Evolutionary conservation across 306 rosid species (phyloP).

Genomic region (Vigna trinervia): DNA sequence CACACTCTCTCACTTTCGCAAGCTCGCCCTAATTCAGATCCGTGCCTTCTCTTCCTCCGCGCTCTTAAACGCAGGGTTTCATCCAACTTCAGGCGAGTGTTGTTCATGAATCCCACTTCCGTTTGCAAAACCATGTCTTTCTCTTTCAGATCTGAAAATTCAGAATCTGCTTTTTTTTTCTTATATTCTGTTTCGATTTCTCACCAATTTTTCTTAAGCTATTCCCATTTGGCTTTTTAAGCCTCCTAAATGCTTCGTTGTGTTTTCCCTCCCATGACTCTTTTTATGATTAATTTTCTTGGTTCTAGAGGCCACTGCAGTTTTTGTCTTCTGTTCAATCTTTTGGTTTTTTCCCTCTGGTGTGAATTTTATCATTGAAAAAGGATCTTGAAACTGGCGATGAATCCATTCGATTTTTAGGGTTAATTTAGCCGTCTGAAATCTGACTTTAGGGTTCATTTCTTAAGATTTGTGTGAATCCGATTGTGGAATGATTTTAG

Average conservation of each 20-base stretch:
- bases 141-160: constrained; percentile 30
- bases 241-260: neutral
- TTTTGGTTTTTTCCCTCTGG: neutral
- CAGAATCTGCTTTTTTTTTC: neutral
- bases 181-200: neutral
- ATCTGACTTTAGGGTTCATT: neutral
- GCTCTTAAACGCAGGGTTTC: neutral
- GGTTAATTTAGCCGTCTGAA: neutral
- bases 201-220: neutral
- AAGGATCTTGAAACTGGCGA: neutral
- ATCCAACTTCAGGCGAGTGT: constrained; percentile 27
- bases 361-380: neutral
- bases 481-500: neutral
- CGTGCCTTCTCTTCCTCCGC: constrained; percentile 27
- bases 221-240: neutral
- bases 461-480: neutral
- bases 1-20: neutral
- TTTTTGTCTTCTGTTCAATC: neutral
- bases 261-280: neutral
- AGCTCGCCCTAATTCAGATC: constrained; percentile 39
- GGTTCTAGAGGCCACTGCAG: neutral
- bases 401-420: neutral
- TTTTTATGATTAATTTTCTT: neutral
- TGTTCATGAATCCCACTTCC: neutral
- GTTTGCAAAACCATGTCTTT: constrained; percentile 1